Evolutionary conservation across 345 rosid species (phyloP).

Genomic region (Cardiospermum halicacabum): DNA sequence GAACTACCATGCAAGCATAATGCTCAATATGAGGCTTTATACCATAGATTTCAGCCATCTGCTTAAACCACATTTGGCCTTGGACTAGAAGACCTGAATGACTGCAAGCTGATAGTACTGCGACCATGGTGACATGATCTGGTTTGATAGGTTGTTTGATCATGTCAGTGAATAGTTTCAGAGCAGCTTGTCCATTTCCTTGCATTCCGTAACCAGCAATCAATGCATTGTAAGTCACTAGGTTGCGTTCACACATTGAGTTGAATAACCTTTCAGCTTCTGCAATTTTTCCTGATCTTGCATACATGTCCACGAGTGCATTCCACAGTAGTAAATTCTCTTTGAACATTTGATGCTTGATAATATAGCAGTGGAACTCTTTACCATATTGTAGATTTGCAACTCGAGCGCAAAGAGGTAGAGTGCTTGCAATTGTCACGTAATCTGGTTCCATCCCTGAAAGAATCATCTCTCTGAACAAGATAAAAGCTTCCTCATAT

Average conservation of each 20-base stretch:
- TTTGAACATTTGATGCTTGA: constrained; percentile 38
- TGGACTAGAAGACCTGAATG: constrained; percentile 64
- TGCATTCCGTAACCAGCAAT: constrained; percentile 70
- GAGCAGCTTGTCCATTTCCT: constrained; percentile 52
- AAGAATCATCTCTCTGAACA: constrained; percentile 58
- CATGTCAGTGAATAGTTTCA: constrained; percentile 62
- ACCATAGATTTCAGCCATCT: constrained; percentile 38
- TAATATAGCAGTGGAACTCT: constrained; percentile 76
- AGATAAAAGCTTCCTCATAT: constrained; percentile 58
- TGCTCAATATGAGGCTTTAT: constrained; percentile 55
- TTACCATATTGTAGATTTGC: constrained; percentile 82
- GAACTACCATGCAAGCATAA: constrained; percentile 71
- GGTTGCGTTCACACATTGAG: constrained; percentile 48
- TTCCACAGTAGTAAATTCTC: constrained; percentile 58
- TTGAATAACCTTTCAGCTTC: constrained; percentile 52
- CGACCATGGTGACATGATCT: constrained; percentile 77
- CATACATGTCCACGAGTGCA: constrained; percentile 72
- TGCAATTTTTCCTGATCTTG: constrained; percentile 62
- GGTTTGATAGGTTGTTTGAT: constrained; percentile 40
- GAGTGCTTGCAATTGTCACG: constrained; percentile 67
- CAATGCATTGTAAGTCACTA: constrained; percentile 76
- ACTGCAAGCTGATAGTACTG: constrained; percentile 81
- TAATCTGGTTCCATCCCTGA: constrained; percentile 57
- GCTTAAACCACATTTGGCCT: constrained; percentile 45
- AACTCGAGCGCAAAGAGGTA: constrained; percentile 72